Conservation (phyloP, 495 filamentous ascomycete species). For the Aspergillus carlsbadensis region DNA sequence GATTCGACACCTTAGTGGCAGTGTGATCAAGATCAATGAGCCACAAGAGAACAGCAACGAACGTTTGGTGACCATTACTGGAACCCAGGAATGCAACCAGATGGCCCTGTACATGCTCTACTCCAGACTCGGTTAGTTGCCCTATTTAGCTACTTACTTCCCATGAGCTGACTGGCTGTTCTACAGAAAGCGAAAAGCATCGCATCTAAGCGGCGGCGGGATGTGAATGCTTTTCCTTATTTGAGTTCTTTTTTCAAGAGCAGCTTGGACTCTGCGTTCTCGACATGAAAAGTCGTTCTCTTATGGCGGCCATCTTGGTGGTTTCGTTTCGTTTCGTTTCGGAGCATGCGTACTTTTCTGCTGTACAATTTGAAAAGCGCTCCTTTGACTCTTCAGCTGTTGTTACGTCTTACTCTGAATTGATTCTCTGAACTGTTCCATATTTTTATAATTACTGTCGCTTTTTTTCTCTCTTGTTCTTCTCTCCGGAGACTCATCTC, state of each 20-base stretch:
- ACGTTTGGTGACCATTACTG: slow-evolving; percentile 93
- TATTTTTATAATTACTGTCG: not conserved
- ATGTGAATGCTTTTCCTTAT: slow-evolving; percentile 12
- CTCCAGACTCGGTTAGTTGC: slow-evolving; percentile 82
- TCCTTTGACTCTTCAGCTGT: slow-evolving; percentile 7
- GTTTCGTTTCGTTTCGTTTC: slow-evolving; percentile 21
- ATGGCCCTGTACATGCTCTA: slow-evolving; percentile 99
- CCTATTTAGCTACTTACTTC: slow-evolving; percentile 18
- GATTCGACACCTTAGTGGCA: slow-evolving; percentile 92
- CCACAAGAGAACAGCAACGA: slow-evolving; percentile 99
- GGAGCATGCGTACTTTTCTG: slow-evolving; percentile 28
- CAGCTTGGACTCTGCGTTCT: slow-evolving; percentile 13
- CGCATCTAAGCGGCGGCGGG: slow-evolving; percentile 48
- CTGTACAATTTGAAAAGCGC: slow-evolving; percentile 47
- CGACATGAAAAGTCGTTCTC: slow-evolving; percentile 26
- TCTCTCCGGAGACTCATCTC: not conserved
- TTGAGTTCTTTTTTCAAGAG: slow-evolving; percentile 14
- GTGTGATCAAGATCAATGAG: slow-evolving; percentile 99
- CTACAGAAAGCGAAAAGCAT: slow-evolving; percentile 81
- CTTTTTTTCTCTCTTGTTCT: not conserved
- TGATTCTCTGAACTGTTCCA: slow-evolving; percentile 9
- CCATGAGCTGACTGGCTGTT: slow-evolving; percentile 24
- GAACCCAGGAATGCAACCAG: slow-evolving; percentile 96
- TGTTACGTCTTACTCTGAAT: slow-evolving; percentile 29
- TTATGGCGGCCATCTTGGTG: slow-evolving; percentile 37